phyloP scores from a whole-genome alignment of 495 filamentous ascomycete genomes.

The Penicillium psychrofluorescens region DNA sequence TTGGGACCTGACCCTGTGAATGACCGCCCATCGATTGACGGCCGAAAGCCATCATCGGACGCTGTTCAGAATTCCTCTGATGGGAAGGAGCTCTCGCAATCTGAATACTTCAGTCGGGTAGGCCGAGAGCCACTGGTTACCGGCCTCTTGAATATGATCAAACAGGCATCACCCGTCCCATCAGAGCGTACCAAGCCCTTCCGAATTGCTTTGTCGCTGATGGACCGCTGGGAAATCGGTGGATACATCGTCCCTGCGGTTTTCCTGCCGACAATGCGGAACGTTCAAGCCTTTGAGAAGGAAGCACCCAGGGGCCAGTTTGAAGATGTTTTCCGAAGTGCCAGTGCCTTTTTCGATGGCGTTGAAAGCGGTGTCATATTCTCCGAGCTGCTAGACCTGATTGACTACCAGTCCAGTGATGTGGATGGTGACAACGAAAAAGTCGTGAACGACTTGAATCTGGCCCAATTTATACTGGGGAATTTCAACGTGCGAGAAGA shows the following conservation, averaged over 20 bases:
- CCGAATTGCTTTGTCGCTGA: conserved; percentile 84
- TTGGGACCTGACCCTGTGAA: conserved; percentile 68
- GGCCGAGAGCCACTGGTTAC: conserved; percentile 66
- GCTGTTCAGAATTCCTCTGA: conserved; percentile 38
- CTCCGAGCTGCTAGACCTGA: conserved; percentile 60
- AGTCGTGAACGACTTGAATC: conserved; percentile 42
- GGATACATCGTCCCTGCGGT: conserved; percentile 79
- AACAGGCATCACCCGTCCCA: conserved; percentile 42
- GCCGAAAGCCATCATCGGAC: conserved; percentile 39
- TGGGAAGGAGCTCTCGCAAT: conserved; percentile 37
- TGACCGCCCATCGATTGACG: conserved; percentile 38
- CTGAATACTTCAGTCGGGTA: conserved; percentile 71
- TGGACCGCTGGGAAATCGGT: conserved; percentile 98
- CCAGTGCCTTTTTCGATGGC: conserved; percentile 92
- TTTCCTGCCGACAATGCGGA: conserved; percentile 79
- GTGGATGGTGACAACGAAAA: conserved; percentile 40
- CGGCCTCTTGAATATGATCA: conserved; percentile 73
- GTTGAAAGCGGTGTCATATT: conserved; percentile 93
- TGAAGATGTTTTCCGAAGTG: conserved; percentile 83
- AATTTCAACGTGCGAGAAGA: conserved; percentile 94
- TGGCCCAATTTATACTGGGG: conserved; percentile 73
- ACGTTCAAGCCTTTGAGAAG: conserved; percentile 62
- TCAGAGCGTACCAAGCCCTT: conserved; percentile 79
- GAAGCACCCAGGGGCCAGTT: conserved; percentile 56
- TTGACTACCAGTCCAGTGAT: conserved; percentile 25